Evolutionary conservation across 345 rosid species (phyloP).

Genomic region (Boechera stricta): DNA sequence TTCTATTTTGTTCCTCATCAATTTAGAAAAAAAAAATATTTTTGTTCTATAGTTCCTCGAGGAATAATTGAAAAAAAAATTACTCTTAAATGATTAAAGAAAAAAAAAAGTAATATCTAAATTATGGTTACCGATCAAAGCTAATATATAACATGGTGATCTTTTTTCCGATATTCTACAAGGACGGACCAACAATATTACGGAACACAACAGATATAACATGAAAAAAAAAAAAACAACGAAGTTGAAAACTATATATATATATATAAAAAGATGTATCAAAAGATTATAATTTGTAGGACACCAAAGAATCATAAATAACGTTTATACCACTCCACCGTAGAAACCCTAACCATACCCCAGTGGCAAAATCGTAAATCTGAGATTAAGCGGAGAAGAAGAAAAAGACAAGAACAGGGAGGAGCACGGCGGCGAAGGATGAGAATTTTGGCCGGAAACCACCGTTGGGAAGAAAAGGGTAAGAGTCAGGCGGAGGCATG

Average conservation of each 20-base stretch:
- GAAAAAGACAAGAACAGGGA: constrained; percentile 34
- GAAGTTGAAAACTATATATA: constrained; percentile 35
- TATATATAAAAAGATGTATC: background rate
- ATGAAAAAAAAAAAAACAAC: background rate
- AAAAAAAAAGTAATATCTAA: too few relatives aligned
- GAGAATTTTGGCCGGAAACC: constrained; percentile 49
- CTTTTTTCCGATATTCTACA: background rate
- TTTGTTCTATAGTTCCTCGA: too few relatives aligned
- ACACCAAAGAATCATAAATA: constrained; percentile 39
- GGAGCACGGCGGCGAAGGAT: constrained; percentile 36
- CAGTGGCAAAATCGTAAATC: constrained; percentile 40
- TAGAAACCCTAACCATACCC: constrained; percentile 13
- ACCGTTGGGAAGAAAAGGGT: constrained; percentile 83
- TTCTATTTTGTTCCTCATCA: too few relatives aligned
- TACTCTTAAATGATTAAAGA: too few relatives aligned
- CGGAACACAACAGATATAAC: background rate
- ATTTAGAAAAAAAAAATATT: too few relatives aligned
- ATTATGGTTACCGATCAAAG: too few relatives aligned
- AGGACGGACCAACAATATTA: background rate
- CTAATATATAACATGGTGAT: background rate
- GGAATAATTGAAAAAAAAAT: too few relatives aligned
- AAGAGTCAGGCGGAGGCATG: constrained; percentile 91
- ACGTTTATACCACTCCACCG: constrained; percentile 36
- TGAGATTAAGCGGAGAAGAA: constrained; percentile 25
- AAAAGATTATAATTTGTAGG: constrained; percentile 4